phyloP scores from a whole-genome alignment of 129 eudicot species.

The Pittosporum tobira region DNA sequence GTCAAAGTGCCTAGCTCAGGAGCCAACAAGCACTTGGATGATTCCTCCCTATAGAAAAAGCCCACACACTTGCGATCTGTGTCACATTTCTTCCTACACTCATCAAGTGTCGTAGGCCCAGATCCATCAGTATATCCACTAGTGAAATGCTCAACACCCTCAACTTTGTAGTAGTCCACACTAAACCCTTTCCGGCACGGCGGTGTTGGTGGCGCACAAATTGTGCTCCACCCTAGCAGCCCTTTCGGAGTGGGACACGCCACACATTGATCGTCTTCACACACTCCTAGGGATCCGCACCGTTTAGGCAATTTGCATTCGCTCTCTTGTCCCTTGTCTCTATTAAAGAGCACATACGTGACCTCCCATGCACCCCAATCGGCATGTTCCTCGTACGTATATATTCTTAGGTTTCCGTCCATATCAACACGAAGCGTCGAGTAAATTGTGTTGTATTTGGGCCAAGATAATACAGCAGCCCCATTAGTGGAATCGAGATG shows the following conservation, averaged over 20 bases:
- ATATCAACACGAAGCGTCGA: too few relatives aligned
- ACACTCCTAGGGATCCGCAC: slow-evolving; percentile 29
- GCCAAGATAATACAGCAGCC: slow-evolving; percentile 15
- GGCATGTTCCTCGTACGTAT: too few relatives aligned
- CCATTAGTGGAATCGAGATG: slow-evolving; percentile 13
- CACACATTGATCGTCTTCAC: slow-evolving; percentile 28
- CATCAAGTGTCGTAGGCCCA: too few relatives aligned
- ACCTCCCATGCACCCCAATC: slow-evolving; percentile 36
- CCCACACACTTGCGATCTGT: slow-evolving; percentile 27
- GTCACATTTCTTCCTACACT: slow-evolving; percentile 13
- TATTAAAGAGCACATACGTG: slow-evolving; percentile 19
- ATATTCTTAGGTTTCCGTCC: too few relatives aligned
- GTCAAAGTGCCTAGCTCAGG: slow-evolving; percentile 25
- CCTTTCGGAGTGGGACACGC: slow-evolving; percentile 37
- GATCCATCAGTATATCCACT: too few relatives aligned
- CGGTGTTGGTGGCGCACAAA: slow-evolving; percentile 28
- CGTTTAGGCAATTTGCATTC: slow-evolving; percentile 28
- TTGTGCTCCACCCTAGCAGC: slow-evolving; percentile 34
- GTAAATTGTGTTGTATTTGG: slow-evolving; percentile 31
- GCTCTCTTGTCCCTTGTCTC: slow-evolving; percentile 12
- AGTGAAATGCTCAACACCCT: too few relatives aligned
- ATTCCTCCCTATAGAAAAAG: slow-evolving; percentile 22
- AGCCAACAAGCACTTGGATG: slow-evolving; percentile 28
- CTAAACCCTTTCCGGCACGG: slow-evolving; percentile 16
- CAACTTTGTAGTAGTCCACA: slow-evolving; percentile 23